These are phyloP conservation scores for Penstemon eatonii DNA, from an alignment of 257 asterid species.

Conservation along the genomic window DNA sequence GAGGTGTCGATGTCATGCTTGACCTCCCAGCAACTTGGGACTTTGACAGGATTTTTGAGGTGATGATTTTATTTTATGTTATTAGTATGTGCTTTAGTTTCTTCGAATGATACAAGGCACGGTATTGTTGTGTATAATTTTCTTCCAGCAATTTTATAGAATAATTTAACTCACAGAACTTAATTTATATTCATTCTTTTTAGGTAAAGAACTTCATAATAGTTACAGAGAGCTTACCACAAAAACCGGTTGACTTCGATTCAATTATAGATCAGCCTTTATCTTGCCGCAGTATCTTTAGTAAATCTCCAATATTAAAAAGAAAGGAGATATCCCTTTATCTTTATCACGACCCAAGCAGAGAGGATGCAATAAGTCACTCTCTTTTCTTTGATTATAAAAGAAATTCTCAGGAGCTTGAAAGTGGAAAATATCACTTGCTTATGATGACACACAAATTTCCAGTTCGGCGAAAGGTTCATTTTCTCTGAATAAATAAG, in stretches of 20 bases:
- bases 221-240: slow-evolving; percentile 61
- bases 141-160: slow-evolving; percentile 4
- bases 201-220: slow-evolving; percentile 64
- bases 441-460: slow-evolving; percentile 73
- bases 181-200: slow-evolving; percentile 22
- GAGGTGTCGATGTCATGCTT: slow-evolving; percentile 66
- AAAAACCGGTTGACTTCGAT: slow-evolving; percentile 40
- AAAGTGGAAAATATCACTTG: slow-evolving; percentile 66
- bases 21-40: slow-evolving; percentile 57
- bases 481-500: slow-evolving; percentile 20
- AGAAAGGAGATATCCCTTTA: slow-evolving; percentile 42
- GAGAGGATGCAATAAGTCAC: slow-evolving; percentile 35
- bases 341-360: slow-evolving; percentile 43
- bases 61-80: slow-evolving; percentile 29
- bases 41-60: slow-evolving; percentile 64
- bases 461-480: slow-evolving; percentile 71
- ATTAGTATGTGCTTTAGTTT: slow-evolving; percentile 15
- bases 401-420: slow-evolving; percentile 45
- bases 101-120: neutral
- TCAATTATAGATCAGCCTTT: slow-evolving; percentile 46
- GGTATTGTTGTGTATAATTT: neutral
- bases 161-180: neutral
- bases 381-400: slow-evolving; percentile 40
- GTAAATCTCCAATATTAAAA: slow-evolving; percentile 37
- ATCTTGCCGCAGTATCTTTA: slow-evolving; percentile 65